phyloP scores from a whole-genome alignment of 352 stramenopile genomes.

The Lagenidium giganteum region DNA sequence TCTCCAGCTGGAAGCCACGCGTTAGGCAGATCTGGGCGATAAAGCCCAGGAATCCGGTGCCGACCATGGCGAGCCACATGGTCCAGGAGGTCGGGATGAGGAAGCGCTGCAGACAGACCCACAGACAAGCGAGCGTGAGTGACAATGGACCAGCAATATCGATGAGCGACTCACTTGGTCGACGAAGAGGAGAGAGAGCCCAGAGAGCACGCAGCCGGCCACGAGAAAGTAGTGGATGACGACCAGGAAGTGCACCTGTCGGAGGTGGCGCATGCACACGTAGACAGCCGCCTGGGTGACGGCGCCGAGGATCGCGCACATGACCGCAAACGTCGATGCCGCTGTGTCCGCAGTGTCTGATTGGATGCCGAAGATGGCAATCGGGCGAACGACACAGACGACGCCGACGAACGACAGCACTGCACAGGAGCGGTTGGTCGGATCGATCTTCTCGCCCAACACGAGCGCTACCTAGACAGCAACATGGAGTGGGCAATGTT shows the following conservation, averaged over 20 bases:
- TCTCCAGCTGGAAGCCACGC: constrained; percentile 24
- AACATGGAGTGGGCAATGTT: not conserved
- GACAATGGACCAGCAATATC: not conserved
- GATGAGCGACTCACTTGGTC: constrained; percentile 2
- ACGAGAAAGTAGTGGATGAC: constrained; percentile 25
- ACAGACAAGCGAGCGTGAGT: not conserved
- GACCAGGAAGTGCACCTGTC: constrained; percentile 17
- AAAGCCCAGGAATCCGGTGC: constrained; percentile 15
- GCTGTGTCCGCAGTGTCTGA: not conserved
- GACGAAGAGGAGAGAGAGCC: constrained; percentile 10
- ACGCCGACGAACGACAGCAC: constrained; percentile 32
- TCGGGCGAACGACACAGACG: constrained; percentile 41
- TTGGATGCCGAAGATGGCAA: constrained; percentile 36
- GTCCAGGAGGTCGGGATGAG: not conserved
- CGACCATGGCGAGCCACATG: constrained; percentile 8
- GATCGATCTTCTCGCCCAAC: constrained; percentile 36
- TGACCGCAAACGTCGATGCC: constrained; percentile 1
- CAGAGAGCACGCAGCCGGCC: constrained; percentile 2
- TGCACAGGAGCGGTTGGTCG: constrained; percentile 25
- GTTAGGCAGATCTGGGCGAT: constrained; percentile 20
- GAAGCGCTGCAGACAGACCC: not conserved
- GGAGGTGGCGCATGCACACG: constrained; percentile 15
- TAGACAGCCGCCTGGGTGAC: constrained; percentile 14
- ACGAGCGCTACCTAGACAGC: constrained; percentile 24
- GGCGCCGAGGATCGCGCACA: constrained; percentile 2